phyloP scores from a whole-genome alignment of 305 asterid species.

The Fraxinus ornus region DNA sequence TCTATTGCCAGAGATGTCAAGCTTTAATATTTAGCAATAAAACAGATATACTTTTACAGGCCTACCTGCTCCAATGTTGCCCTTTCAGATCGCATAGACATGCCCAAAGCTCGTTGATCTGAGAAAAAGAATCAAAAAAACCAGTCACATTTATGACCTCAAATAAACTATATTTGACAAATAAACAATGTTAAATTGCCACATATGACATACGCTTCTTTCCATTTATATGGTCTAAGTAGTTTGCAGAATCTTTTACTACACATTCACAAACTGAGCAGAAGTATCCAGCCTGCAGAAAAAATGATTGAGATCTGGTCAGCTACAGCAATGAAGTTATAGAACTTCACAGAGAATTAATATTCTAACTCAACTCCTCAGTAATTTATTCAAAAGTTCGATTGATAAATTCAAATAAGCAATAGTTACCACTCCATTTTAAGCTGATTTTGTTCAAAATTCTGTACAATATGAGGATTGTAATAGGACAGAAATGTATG shows the following conservation, averaged over 20 bases:
- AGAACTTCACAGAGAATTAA: neutral
- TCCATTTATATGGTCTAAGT: slow-evolving; percentile 97
- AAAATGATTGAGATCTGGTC: slow-evolving; percentile 20
- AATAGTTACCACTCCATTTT: slow-evolving; percentile 7
- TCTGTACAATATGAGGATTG: slow-evolving; percentile 6
- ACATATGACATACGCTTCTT: slow-evolving; percentile 77
- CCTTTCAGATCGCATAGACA: slow-evolving; percentile 98
- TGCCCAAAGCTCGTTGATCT: slow-evolving; percentile 99
- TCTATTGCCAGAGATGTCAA: neutral
- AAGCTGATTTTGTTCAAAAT: neutral
- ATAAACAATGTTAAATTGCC: slow-evolving; percentile 8
- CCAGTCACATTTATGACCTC: slow-evolving; percentile 3
- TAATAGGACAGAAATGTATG: slow-evolving; percentile 1
- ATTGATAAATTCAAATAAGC: slow-evolving; percentile 11
- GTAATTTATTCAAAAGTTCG: slow-evolving; percentile 2
- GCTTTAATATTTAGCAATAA: neutral
- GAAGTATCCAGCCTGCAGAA: slow-evolving; percentile 91
- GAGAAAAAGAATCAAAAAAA: slow-evolving; percentile 17
- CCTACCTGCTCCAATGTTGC: slow-evolving; percentile 91
- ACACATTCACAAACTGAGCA: slow-evolving; percentile 96
- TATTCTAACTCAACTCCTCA: slow-evolving; percentile 13
- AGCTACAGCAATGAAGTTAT: neutral
- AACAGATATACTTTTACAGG: slow-evolving; percentile 12
- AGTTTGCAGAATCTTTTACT: slow-evolving; percentile 95
- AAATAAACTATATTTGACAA: slow-evolving; percentile 8